These are phyloP conservation scores for Bruguiera parviflora DNA, from an alignment of 345 rosid genomes.

Conservation along the genomic window DNA sequence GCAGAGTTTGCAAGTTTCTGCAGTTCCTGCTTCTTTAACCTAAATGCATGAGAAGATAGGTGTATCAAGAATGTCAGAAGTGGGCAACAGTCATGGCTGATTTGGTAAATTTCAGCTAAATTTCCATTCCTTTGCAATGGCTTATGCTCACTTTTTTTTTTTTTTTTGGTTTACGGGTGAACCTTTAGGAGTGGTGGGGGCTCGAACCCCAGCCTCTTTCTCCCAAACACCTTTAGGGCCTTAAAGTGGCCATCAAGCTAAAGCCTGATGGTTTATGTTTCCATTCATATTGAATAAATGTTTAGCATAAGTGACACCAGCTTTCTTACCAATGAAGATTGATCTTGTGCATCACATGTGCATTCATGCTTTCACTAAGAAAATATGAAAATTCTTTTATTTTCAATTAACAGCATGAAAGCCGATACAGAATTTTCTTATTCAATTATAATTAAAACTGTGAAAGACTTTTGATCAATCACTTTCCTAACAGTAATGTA, in stretches of 20 bases:
- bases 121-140: no score
- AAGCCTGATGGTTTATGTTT: no score
- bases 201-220: no score
- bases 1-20: conserved; percentile 52
- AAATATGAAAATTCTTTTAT: background rate
- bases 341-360: background rate
- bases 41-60: conserved; percentile 21
- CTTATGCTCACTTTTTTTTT: no score
- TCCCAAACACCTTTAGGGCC: no score
- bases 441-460: background rate
- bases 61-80: background rate
- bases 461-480: background rate
- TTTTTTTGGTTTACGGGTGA: no score
- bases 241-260: no score
- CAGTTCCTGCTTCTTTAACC: conserved; percentile 74
- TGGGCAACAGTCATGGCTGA: background rate
- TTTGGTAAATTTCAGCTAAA: no score
- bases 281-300: no score
- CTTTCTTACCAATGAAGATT: no score
- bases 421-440: background rate
- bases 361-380: background rate
- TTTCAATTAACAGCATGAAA: background rate
- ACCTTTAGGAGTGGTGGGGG: no score
- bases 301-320: no score
- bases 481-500: background rate